Percentiles rank a stretch among this genome's conserved stretches.
These are phyloP conservation scores for Penicillium nucicola DNA, from an alignment of 495 filamentous ascomycete genomes.

Conservation along the genomic window DNA sequence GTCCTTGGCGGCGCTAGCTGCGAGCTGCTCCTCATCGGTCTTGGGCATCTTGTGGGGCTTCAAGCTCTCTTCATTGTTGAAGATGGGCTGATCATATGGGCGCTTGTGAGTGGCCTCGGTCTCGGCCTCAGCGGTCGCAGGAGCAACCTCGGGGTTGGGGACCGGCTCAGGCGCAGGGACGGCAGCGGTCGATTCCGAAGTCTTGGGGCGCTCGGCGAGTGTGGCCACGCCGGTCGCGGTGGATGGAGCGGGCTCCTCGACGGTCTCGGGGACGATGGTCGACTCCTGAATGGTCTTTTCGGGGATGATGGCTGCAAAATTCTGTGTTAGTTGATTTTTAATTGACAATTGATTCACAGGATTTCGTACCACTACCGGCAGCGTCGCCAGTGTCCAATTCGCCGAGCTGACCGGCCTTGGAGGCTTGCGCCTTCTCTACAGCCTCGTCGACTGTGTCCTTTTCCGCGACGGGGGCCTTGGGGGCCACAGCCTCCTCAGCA, in stretches of 20 bases:
- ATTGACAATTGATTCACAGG: not conserved
- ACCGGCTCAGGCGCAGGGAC: slow-evolving; percentile 3
- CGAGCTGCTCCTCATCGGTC: slow-evolving; percentile 25
- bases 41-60: slow-evolving; percentile 31
- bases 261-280: slow-evolving; percentile 16
- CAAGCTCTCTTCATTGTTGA: slow-evolving; percentile 22
- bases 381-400: slow-evolving; percentile 13
- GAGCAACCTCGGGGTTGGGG: slow-evolving; percentile 1
- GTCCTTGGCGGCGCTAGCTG: slow-evolving; percentile 12
- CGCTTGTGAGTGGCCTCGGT: slow-evolving; percentile 24
- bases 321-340: not conserved
- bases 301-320: slow-evolving; percentile 19
- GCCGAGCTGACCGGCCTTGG: slow-evolving; percentile 20
- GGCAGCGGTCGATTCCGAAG: slow-evolving; percentile 13
- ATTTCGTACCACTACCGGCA: slow-evolving; percentile 16
- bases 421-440: slow-evolving; percentile 28
- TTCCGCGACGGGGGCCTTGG: slow-evolving; percentile 15
- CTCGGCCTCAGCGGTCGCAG: slow-evolving; percentile 18
- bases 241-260: slow-evolving; percentile 16
- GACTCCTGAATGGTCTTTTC: slow-evolving; percentile 15
- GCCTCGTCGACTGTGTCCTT: slow-evolving; percentile 16
- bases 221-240: slow-evolving; percentile 7
- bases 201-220: slow-evolving; percentile 33
- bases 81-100: slow-evolving; percentile 32
- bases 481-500: slow-evolving; percentile 9